phyloP scores from a whole-genome alignment of 768 basidiomycete species.

The Lentinula guzmanii region DNA sequence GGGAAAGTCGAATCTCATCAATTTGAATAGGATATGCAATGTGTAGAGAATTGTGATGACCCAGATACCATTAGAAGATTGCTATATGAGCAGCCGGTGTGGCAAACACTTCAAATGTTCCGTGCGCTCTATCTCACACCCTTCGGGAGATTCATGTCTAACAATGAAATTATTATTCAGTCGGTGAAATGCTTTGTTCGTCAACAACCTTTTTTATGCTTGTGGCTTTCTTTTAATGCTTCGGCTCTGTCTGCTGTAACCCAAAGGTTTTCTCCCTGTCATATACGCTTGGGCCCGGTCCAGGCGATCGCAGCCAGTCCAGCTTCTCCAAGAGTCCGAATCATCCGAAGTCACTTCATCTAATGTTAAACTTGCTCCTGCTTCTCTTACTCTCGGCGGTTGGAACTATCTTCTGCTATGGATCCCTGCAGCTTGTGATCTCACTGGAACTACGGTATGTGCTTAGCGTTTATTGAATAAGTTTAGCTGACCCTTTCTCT shows the following conservation, averaged over 20 bases:
- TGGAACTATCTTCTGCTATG: slow-evolving; percentile 74
- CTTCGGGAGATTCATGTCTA: neutral
- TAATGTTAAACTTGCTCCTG: slow-evolving; percentile 16
- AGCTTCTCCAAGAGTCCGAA: slow-evolving; percentile 43
- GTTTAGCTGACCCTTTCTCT: neutral
- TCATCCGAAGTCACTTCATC: slow-evolving; percentile 32
- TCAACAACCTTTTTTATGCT: slow-evolving; percentile 16
- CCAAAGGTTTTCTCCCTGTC: slow-evolving; percentile 77
- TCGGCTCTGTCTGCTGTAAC: slow-evolving; percentile 10
- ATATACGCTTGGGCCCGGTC: slow-evolving; percentile 60
- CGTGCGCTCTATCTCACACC: slow-evolving; percentile 42
- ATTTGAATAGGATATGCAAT: slow-evolving; percentile 83
- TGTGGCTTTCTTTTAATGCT: slow-evolving; percentile 14
- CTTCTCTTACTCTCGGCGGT: slow-evolving; percentile 49
- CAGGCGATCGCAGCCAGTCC: slow-evolving; percentile 41
- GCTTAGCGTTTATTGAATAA: neutral
- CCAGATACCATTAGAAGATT: slow-evolving; percentile 55
- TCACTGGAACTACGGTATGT: slow-evolving; percentile 85
- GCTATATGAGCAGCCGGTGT: slow-evolving; percentile 91
- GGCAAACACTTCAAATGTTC: slow-evolving; percentile 91
- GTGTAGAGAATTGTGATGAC: slow-evolving; percentile 85
- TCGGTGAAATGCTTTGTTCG: slow-evolving; percentile 93
- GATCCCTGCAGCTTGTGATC: slow-evolving; percentile 86
- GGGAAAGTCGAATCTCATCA: slow-evolving; percentile 8
- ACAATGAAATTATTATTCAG: slow-evolving; percentile 26